These are phyloP conservation scores for Cyclanthera cordifolia DNA, from an alignment of 306 rosid genomes.

Conservation along the genomic window DNA sequence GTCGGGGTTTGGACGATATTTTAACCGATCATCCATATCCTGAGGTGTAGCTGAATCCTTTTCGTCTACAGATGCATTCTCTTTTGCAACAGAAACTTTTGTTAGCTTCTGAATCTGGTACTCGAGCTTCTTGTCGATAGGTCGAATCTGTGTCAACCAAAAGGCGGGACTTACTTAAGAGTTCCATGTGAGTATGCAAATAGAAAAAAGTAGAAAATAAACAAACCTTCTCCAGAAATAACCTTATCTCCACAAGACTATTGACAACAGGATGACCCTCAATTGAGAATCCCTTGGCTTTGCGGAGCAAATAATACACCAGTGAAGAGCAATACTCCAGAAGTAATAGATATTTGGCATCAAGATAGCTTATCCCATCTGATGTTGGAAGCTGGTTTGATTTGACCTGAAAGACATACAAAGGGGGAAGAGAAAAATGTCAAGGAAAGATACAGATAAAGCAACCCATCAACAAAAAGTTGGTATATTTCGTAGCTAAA, in stretches of 20 bases:
- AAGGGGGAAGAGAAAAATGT: not conserved
- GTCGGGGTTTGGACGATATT: constrained; percentile 73
- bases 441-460: not conserved
- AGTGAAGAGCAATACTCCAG: constrained; percentile 73
- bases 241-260: constrained; percentile 67
- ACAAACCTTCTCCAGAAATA: constrained; percentile 73
- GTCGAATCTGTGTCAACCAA: constrained; percentile 46
- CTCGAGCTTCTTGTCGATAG: constrained; percentile 77
- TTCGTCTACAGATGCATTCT: constrained; percentile 21
- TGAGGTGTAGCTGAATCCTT: constrained; percentile 32
- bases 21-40: constrained; percentile 43
- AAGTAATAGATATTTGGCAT: constrained; percentile 72
- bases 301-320: constrained; percentile 64
- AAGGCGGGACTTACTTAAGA: not conserved
- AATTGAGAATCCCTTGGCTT: constrained; percentile 61
- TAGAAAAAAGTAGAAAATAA: constrained; percentile 14
- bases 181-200: not conserved
- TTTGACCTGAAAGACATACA: not conserved
- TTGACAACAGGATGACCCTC: constrained; percentile 64
- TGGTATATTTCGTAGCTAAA: not conserved
- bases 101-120: constrained; percentile 80
- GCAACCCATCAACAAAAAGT: not conserved
- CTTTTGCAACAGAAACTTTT: constrained; percentile 33
- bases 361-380: constrained; percentile 80
- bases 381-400: constrained; percentile 39